Base-by-base conservation (phyloP, 805 yeast species). In the Metschnikowia arizonensis region DNA sequence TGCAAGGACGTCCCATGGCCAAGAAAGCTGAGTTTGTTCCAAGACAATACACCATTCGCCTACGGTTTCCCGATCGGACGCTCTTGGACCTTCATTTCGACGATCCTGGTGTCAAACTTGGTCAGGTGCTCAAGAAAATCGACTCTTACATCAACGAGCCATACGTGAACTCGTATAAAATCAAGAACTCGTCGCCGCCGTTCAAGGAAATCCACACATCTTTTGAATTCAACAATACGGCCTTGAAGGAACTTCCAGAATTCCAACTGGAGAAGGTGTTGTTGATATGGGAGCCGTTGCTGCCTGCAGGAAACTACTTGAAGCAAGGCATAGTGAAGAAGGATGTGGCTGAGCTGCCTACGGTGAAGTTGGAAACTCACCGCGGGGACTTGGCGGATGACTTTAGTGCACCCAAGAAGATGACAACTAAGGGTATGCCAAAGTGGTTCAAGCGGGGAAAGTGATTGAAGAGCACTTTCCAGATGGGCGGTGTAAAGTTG, bases 151-250 rank as follows among this genome's bases (percentile, higher is more conserved):
- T 71, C 11, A 40, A 54, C 5, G 66, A 63, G 3, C 44, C 55
- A n/a, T 62, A 52, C 46, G 44, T 60, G 29, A 63, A 67, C 24
- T 43, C 54, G 33, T 71, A 68, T 52, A 53, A 47, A 24, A 56
- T 71, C 40, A 66, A 62, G 42, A 55, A 58, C 31, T 66, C 73
- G 12, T 61, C 55, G 45, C 76, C 76, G 3, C 75, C 76, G 2
- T 70, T 70, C 43, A 51, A 55, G 9, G 59, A 50, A 23, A 49
- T 69, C 23, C 55, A 48, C 21, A 43, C 62, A 33, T 57, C 63
- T 5, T 69, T 69, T 47, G 50, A 34, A 1, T 51, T 47, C 24
- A 71, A 71, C 51, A 60, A 57, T 42, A 40, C 46, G 10, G 40
- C 48, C 9, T 52, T 71, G 24, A 47, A 52, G 7, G 62, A 64